Percentiles rank a stretch among this genome's conserved stretches.
These are phyloP conservation scores for Cladosporium phlei DNA, from an alignment of 2,329 filamentous ascomycete species.

Conservation along the genomic window DNA sequence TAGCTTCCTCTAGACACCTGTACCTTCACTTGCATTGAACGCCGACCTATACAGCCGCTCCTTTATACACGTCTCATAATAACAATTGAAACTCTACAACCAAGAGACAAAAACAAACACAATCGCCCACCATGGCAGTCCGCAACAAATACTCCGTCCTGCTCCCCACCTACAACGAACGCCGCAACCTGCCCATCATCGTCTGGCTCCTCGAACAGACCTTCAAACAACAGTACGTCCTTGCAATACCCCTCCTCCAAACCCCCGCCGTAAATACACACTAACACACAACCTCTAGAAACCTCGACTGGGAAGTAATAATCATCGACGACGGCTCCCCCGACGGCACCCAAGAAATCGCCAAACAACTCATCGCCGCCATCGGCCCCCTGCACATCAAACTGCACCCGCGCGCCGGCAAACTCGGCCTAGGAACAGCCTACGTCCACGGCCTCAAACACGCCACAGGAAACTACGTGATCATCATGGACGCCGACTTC, in stretches of 20 bases:
- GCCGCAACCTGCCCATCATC: constrained; percentile 92
- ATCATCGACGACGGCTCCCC: constrained; percentile 98
- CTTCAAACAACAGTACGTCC: constrained; percentile 73
- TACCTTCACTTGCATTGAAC: neutral
- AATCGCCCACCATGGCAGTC: constrained; percentile 33
- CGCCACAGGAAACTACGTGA: constrained; percentile 85
- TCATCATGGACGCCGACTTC: constrained; percentile 99
- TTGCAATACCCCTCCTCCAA: neutral
- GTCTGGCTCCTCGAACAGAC: constrained; percentile 89
- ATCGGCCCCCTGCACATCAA: constrained; percentile 72
- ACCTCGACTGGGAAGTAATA: constrained; percentile 94
- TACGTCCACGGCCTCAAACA: constrained; percentile 94
- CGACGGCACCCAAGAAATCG: constrained; percentile 88
- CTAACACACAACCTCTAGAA: constrained; percentile 48
- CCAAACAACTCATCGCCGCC: constrained; percentile 80
- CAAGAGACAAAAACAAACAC: neutral
- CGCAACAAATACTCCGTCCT: constrained; percentile 96
- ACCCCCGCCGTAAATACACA: neutral
- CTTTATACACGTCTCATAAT: neutral
- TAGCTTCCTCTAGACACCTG: constrained; percentile 3
- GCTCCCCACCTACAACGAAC: constrained; percentile 97
- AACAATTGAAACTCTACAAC: neutral
- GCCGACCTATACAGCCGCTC: neutral
- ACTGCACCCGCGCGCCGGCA: constrained; percentile 84
- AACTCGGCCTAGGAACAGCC: constrained; percentile 92